Base-by-base conservation (phyloP, 495 filamentous ascomycete genomes). In the Lasiosphaeriaceae sp. region DNA sequence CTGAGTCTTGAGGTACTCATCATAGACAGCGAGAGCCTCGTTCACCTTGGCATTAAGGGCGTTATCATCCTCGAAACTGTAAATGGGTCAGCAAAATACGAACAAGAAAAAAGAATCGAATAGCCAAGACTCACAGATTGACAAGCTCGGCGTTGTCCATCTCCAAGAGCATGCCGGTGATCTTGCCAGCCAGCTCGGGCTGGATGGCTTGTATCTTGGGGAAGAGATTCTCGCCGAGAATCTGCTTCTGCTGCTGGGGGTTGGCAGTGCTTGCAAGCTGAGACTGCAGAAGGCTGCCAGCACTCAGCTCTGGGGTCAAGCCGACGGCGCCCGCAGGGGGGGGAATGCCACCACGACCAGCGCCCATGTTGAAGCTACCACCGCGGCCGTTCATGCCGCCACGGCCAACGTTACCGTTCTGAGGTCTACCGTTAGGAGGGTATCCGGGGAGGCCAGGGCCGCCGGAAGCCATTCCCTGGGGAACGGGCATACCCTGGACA, bases 151-250 rank as follows among this genome's bases (percentile, higher is more conserved):
- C 61, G 70, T 97, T 97, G 60, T 97, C 94, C 94, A 99, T 99
- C 83, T 99, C 94, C 64, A 99, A 70, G 66, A 99, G 85, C 94
- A 99, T 99, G 74, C 94, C 94, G 57, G 94, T 99, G 68, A 99
- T 97, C 87, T 99, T 99, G 64, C 94, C 94, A 60, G 94, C 94
- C 58, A 99, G 80, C 60, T 95, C 90, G 44, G 92, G 91, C 80
- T 97, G 91, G 74, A 94, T 84, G 52, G 81, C 82, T 71, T 90
- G 85, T 67, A 99, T 97, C 87, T 97, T 97, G 61, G 94, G 94
- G 81, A 97, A 99, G 51, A 99, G 84, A 53, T 89, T 87, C 78
- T 99, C 94, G 64, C 94, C 94, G 52, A 99, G 84, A 76, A 96
- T 86, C 80, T 99, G 94, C 86, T 99, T 99, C 80, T 97, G 95